These are phyloP conservation scores for Colletotrichum tanaceti DNA, from an alignment of 2,329 filamentous ascomycete genomes.

Conservation along the genomic window DNA sequence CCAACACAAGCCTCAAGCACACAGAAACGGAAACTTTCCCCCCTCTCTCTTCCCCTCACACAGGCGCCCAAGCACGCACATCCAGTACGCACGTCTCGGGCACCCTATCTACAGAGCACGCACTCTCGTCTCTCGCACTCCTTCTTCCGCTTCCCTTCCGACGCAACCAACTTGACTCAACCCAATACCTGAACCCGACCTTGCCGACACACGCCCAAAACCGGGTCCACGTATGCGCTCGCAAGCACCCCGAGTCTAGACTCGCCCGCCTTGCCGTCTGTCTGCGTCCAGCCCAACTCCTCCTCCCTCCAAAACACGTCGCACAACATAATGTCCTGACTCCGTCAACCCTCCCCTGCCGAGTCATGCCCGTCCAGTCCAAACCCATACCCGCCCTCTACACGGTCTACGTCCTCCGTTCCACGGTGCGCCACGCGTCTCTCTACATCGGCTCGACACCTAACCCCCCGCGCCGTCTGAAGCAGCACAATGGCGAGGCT, in stretches of 20 bases:
- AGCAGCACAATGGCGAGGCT: conserved; percentile 88
- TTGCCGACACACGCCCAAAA: conserved; percentile 36
- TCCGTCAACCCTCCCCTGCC: conserved; percentile 25
- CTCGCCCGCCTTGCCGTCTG: not conserved
- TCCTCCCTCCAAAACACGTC: conserved; percentile 25
- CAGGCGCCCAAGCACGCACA: not conserved
- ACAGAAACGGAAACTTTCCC: no score
- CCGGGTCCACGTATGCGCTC: conserved; percentile 34
- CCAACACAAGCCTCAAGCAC: not conserved
- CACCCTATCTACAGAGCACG: not conserved
- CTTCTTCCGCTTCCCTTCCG: conserved; percentile 6
- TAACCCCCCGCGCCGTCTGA: conserved; percentile 83
- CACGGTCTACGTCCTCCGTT: conserved; percentile 91
- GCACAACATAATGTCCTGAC: conserved; percentile 40
- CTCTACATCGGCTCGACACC: conserved; percentile 95
- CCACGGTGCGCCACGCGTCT: conserved; percentile 75
- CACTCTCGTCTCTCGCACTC: conserved; percentile 11
- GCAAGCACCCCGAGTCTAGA: conserved; percentile 28
- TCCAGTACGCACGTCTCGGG: not conserved
- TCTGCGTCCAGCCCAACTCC: conserved; percentile 18
- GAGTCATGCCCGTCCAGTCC: conserved; percentile 54
- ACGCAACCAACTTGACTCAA: conserved; percentile 10
- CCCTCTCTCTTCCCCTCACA: no score
- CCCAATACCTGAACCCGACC: conserved; percentile 16
- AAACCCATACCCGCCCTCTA: conserved; percentile 87